Evolutionary conservation across 2,329 filamentous ascomycete species (phyloP), one percentile per base, ranked within the genome.

Genomic region (Elsinoe necatrix): DNA sequence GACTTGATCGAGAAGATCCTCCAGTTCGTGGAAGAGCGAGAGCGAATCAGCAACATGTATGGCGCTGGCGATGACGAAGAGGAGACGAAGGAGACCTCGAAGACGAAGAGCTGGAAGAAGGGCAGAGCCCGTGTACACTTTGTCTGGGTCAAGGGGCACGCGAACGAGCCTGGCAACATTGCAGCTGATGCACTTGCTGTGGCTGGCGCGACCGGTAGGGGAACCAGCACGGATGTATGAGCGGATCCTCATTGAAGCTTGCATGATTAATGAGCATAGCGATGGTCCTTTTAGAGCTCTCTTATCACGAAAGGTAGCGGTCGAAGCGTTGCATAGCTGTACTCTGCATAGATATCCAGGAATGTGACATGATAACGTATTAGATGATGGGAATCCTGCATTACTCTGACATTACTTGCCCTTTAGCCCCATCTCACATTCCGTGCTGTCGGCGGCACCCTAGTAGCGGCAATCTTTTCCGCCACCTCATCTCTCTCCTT

Each of bases 111-210:
- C 29, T 48, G 23, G 37, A 56, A 48, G 31, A 47, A 47, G 14
- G 68, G 68, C 11, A 62, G 66, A 2, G 68, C 66, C 5, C 63
- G 65, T 9, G 69, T 71, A 37, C 73, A 80, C 55, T 93, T 95
- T 65, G 79, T 84, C 61, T 97, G 91, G 91, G 83, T 96, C 47
- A 95, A 95, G 72, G 93, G 90, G 0, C 93, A 98, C 68, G 79
- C 78, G 23, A 77, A 77, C 43, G 77, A 89, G 62, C 70, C 74
- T 2, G 91, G 92, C 1, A 97, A 97, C 65, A 77, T 82, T 43
- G 86, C 83, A 11, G 93, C 93, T 1, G 92, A 97, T 74, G 71
- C 70, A 59, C 74, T 96, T 60, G 91, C 91, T 1, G 85, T 89
- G 31, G 74, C 76, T 57, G 86, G 84, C 0, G 84, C 86, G 16